Conservation (phyloP, 441 rosid genomes). For the Mallotus repandus region DNA sequence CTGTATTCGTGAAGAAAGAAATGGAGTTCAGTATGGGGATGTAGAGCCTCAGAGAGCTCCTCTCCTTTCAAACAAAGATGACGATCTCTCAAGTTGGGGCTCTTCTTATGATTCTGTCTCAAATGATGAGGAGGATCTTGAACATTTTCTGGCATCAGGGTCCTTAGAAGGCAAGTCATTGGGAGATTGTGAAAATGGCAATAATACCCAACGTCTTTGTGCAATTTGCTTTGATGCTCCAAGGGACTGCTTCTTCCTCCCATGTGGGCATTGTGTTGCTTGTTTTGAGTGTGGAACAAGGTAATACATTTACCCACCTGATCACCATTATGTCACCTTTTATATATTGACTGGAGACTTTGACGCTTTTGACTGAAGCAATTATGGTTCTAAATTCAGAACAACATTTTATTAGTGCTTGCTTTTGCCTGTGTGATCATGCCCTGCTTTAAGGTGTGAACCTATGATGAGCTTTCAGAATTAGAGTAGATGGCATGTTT, state of each 20-base stretch:
- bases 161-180: constrained; percentile 40
- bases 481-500: not conserved
- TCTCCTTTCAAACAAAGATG: constrained; percentile 72
- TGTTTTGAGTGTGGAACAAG: constrained; percentile 90
- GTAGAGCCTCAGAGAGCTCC: constrained; percentile 59
- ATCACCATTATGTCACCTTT: not conserved
- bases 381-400: not conserved
- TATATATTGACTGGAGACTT: not conserved
- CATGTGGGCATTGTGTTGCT: constrained; percentile 94
- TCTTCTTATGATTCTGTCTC: constrained; percentile 84
- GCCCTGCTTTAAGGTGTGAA: not conserved
- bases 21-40: constrained; percentile 33
- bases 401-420: not conserved
- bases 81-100: constrained; percentile 94
- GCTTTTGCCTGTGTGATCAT: not conserved
- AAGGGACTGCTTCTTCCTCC: constrained; percentile 97
- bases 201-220: constrained; percentile 80
- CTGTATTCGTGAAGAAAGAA: constrained; percentile 38
- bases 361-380: not conserved
- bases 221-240: constrained; percentile 98
- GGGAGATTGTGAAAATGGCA: constrained; percentile 60
- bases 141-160: constrained; percentile 43
- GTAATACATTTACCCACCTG: constrained; percentile 37
- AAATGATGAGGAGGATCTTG: constrained; percentile 66
- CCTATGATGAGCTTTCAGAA: not conserved